phyloP scores from a whole-genome alignment of 257 asterid genomes.

The Penstemon eatonii region DNA sequence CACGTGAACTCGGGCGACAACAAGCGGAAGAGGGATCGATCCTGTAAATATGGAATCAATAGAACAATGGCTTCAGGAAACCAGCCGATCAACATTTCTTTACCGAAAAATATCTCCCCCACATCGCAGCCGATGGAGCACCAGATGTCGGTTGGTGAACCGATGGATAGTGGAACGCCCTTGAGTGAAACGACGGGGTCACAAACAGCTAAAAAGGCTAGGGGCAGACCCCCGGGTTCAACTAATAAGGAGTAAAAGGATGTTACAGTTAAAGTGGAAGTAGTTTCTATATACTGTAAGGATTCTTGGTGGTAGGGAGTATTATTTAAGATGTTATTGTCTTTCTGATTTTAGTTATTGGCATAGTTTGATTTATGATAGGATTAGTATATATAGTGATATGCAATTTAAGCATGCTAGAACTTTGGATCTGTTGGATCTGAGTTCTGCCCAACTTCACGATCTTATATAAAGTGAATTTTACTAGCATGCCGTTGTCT shows the following conservation, averaged over 20 bases:
- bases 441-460: too few relatives aligned
- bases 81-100: constrained; percentile 26
- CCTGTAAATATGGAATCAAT: constrained; percentile 28
- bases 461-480: too few relatives aligned
- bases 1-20: constrained; percentile 38
- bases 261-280: constrained; percentile 40
- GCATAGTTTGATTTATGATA: too few relatives aligned
- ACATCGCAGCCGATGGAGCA: constrained; percentile 29
- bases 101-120: constrained; percentile 37
- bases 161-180: constrained; percentile 17
- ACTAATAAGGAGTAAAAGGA: constrained; percentile 41
- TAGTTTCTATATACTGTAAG: background rate
- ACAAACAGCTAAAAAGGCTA: constrained; percentile 31
- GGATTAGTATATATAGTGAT: too few relatives aligned
- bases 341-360: too few relatives aligned
- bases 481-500: too few relatives aligned
- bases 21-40: constrained; percentile 52
- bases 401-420: too few relatives aligned
- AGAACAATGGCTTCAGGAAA: constrained; percentile 24
- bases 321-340: too few relatives aligned
- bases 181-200: constrained; percentile 14
- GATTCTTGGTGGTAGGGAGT: background rate
- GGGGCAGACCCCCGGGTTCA: constrained; percentile 64
- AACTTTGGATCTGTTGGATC: too few relatives aligned
- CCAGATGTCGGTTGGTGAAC: constrained; percentile 33